Conservation (phyloP, 2,329 filamentous ascomycete genomes). For the Colletotrichum tamarilloi region DNA sequence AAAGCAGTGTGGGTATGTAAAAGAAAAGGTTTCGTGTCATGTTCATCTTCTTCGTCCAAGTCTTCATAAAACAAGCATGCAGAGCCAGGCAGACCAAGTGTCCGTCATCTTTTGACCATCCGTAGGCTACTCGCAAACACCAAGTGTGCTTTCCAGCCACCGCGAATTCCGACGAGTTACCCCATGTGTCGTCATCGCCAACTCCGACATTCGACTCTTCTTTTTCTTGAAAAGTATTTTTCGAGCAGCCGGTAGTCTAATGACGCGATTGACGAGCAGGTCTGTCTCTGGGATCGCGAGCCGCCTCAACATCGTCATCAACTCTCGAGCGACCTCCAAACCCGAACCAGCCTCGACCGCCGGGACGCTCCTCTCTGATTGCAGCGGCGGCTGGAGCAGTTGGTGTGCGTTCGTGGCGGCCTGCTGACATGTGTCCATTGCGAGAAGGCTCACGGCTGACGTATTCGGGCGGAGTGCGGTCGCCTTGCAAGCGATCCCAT, state of each 20-base stretch:
- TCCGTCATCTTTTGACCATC: not conserved
- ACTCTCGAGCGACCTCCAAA: conserved; percentile 23
- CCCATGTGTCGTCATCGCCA: not conserved
- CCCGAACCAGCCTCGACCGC: conserved; percentile 30
- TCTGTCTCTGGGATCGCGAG: conserved; percentile 8
- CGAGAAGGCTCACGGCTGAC: conserved; percentile 27
- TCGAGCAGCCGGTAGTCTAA: not conserved
- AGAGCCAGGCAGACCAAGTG: not conserved
- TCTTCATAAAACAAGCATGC: not conserved
- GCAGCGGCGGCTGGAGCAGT: conserved; percentile 21
- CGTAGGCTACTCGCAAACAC: not conserved
- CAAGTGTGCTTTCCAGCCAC: not conserved
- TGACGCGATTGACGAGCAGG: not conserved
- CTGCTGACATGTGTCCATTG: conserved; percentile 32
- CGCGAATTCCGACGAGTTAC: not conserved
- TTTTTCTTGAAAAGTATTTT: not conserved
- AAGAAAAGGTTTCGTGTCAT: conserved; percentile 7
- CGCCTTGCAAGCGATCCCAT: conserved; percentile 53
- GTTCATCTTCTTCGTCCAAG: not conserved
- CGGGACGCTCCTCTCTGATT: conserved; percentile 9
- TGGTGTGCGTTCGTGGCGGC: conserved; percentile 23
- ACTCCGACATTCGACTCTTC: not conserved
- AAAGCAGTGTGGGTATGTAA: conserved; percentile 11
- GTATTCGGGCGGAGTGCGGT: conserved; percentile 30
- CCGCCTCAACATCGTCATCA: conserved; percentile 35